Percentiles rank a stretch among this genome's conserved stretches.
These are phyloP conservation scores for Ustilago hordei DNA, from an alignment of 1,284 basidiomycete species.

Conservation along the genomic window DNA sequence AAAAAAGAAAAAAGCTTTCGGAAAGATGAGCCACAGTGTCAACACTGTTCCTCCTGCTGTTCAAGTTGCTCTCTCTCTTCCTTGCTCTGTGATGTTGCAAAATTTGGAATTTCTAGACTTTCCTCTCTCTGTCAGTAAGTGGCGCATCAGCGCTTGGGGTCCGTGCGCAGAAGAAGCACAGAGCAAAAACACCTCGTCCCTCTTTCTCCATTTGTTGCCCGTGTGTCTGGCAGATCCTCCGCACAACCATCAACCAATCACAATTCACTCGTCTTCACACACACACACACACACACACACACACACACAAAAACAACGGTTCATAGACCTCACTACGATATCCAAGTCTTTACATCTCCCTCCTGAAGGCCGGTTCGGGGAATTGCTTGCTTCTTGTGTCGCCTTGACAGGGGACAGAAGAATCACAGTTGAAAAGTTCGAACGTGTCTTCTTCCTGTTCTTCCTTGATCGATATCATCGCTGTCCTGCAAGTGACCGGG, in stretches of 20 bases:
- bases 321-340: no score
- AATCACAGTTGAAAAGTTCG: neutral
- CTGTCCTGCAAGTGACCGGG: neutral
- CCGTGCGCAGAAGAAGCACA: no score
- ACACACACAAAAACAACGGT: neutral
- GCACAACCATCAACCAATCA: constrained; percentile 5
- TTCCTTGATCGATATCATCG: constrained; percentile 8
- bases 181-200: no score
- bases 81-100: constrained; percentile 3
- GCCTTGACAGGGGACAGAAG: no score
- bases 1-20: constrained; percentile 9
- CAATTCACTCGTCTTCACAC: neutral
- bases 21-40: constrained; percentile 6
- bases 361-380: no score
- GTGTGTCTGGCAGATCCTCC: constrained; percentile 1
- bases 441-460: neutral
- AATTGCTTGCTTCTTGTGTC: no score
- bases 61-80: constrained; percentile 4
- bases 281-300: neutral
- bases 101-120: constrained; percentile 5
- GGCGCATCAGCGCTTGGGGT: neutral
- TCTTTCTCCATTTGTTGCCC: neutral
- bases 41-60: constrained; percentile 8
- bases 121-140: neutral
- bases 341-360: no score